Base-by-base conservation (phyloP, 768 basidiomycete genomes). In the Amanita muscaria region DNA sequence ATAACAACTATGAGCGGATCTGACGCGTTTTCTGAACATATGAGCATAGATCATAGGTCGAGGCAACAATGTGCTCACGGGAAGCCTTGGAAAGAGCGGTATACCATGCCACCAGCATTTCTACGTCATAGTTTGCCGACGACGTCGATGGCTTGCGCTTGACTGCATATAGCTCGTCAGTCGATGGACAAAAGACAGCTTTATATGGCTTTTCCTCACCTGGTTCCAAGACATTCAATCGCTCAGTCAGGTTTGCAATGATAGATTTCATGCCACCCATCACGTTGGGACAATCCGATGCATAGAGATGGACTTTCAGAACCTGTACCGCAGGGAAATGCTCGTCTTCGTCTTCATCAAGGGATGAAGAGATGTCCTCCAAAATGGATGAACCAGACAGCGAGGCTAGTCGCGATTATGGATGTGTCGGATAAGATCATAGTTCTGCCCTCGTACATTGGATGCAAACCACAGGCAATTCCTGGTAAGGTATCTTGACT, bases 101-200 rank as follows among this genome's bases (percentile, higher is more conserved):
- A 50, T 80, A 79, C 83, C 83, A 87, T 10, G 70, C 69, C 37
- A 66, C 61, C 7, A 89, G 69, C 18, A 76, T 57, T 40, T 64
- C 64, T 30, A 89, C 75, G 55, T 88, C 83, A 52, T 76, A 77
- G 30, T 59, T 68, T 3, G 80, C 78, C 23, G 83, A 58, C 0
- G 80, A 77, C 0, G 67, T 63, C 1, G 71, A 52, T 0, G 73
- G 54, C 47, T 69, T 76, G 21, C 73, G 70, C 48, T 71, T 77
- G 9, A 64, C 70, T 73, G 47, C 3, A 42, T 36, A 9, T 3
- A 31, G 33, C 25, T 32, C 44, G 36, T 39, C 44, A 27, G 35
- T 43, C 2, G 43, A 35, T 19, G 1, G 14, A 25, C 40, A 19
- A 11, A 15, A 32, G 4, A 22, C 15, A 11, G 19, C 27, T 6